Percentiles rank a stretch among this genome's conserved stretches.
Conservation (phyloP, 208 protist species). For the Wallacemonas sp. region DNA sequence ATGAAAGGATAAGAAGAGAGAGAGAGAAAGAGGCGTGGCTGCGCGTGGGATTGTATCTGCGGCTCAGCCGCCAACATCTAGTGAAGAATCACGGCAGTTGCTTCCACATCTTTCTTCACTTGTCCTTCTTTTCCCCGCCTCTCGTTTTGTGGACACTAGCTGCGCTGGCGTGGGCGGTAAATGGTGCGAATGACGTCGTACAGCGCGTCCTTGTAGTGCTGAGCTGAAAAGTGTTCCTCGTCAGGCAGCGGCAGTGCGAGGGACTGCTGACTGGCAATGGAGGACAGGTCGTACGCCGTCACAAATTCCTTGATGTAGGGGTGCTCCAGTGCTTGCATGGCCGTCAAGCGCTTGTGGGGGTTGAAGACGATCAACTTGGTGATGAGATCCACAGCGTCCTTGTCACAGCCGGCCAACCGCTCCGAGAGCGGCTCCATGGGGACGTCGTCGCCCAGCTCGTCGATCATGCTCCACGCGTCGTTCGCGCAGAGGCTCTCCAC, state of each 20-base stretch:
- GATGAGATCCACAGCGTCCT: conserved; percentile 87
- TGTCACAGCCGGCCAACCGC: conserved; percentile 68
- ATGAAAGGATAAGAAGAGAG: conserved; percentile 16
- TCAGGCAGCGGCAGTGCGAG: conserved; percentile 70
- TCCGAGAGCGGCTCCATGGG: conserved; percentile 54
- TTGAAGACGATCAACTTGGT: conserved; percentile 88
- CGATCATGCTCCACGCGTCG: conserved; percentile 90
- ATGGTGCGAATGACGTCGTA: conserved; percentile 57
- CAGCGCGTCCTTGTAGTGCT: conserved; percentile 73
- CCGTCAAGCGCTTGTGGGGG: conserved; percentile 80
- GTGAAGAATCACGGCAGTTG: background rate
- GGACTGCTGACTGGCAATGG: conserved; percentile 35
- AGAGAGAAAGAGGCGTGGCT: background rate
- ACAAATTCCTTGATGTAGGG: conserved; percentile 84
- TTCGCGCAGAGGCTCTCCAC: conserved; percentile 88
- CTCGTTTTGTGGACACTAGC: background rate
- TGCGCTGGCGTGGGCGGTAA: conserved; percentile 23
- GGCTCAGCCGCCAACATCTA: background rate
- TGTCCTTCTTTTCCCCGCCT: background rate
- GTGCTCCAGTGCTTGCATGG: conserved; percentile 84
- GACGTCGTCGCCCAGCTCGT: conserved; percentile 57
- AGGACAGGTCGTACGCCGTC: conserved; percentile 45
- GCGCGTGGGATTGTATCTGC: background rate
- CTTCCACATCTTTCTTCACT: background rate
- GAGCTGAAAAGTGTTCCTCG: conserved; percentile 54